These are phyloP conservation scores for Colletotrichum sp. DNA, from an alignment of 2,329 filamentous ascomycete species.

Conservation along the genomic window DNA sequence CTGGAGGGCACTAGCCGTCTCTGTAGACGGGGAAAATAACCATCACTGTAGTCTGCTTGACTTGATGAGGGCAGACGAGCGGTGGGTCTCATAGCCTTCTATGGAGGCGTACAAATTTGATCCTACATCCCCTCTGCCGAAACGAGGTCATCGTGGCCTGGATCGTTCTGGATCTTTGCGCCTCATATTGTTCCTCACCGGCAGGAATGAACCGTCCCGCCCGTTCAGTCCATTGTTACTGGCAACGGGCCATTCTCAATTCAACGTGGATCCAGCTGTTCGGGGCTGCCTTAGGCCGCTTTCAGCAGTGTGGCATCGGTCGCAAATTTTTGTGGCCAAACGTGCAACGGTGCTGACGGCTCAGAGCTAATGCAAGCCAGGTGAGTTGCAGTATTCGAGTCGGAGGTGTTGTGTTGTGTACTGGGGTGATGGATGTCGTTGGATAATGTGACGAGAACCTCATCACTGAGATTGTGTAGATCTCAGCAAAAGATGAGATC, in stretches of 20 bases:
- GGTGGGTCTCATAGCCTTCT: conserved; percentile 6
- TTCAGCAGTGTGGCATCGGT: not conserved
- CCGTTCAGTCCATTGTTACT: not conserved
- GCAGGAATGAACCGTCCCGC: not conserved
- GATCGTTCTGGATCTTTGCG: not conserved
- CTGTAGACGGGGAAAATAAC: not conserved
- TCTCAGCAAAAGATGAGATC: conserved; percentile 6
- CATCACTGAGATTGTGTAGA: not conserved
- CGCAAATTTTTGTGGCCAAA: not conserved
- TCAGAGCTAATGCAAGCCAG: not conserved
- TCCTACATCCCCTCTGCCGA: not conserved
- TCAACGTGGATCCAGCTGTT: not conserved
- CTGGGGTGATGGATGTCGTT: not conserved
- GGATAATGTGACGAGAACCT: not conserved
- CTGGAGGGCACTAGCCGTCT: not conserved
- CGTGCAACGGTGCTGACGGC: not conserved
- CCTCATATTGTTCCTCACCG: not conserved
- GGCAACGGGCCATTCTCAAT: not conserved
- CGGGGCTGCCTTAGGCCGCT: not conserved
- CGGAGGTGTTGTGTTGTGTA: not conserved
- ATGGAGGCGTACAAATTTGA: not conserved
- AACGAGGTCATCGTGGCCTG: not conserved
- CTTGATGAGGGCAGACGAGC: not conserved
- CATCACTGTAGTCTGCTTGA: not conserved
- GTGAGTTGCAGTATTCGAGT: not conserved